A percentile compares a stretch with the other conserved stretches of the same genome.
These are phyloP conservation scores for Sphagnum contortum DNA, from an alignment of 225 moss, liverwort and hornwort species.

Conservation along the genomic window DNA sequence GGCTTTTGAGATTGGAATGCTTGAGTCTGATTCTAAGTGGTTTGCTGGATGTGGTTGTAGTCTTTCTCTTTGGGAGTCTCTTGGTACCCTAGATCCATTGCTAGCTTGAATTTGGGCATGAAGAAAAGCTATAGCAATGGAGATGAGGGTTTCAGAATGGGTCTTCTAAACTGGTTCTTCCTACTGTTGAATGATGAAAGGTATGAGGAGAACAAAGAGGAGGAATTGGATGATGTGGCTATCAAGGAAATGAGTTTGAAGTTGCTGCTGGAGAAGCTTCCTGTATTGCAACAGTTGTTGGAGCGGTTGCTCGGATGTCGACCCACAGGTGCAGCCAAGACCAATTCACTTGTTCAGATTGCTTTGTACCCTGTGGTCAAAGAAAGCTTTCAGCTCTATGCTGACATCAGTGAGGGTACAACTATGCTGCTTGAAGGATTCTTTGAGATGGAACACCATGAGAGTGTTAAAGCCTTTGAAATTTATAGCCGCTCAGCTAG, in stretches of 20 bases:
- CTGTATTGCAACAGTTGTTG: slow-evolving; percentile 78
- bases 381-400: slow-evolving; percentile 69
- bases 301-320: slow-evolving; percentile 81
- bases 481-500: slow-evolving; percentile 65
- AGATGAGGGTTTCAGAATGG: background rate
- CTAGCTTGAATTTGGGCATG: background rate
- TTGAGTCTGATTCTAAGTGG: no score
- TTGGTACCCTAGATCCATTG: background rate
- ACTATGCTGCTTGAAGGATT: slow-evolving; percentile 55
- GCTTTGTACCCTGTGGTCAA: slow-evolving; percentile 61
- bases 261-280: slow-evolving; percentile 73
- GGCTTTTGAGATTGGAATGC: background rate
- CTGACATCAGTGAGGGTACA: slow-evolving; percentile 61
- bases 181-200: slow-evolving; percentile 2
- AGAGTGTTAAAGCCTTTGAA: slow-evolving; percentile 65
- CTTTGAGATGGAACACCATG: slow-evolving; percentile 78
- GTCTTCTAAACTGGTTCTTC: background rate
- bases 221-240: slow-evolving; percentile 23
- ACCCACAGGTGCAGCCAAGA: slow-evolving; percentile 71
- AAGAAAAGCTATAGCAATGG: no score
- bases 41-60: background rate
- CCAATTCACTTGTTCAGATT: slow-evolving; percentile 66
- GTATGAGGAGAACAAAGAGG: slow-evolving; percentile 18
- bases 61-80: background rate
- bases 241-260: slow-evolving; percentile 71